phyloP scores from a whole-genome alignment of 2,329 filamentous ascomycete species.

The Pseudocercospora cruenta region DNA sequence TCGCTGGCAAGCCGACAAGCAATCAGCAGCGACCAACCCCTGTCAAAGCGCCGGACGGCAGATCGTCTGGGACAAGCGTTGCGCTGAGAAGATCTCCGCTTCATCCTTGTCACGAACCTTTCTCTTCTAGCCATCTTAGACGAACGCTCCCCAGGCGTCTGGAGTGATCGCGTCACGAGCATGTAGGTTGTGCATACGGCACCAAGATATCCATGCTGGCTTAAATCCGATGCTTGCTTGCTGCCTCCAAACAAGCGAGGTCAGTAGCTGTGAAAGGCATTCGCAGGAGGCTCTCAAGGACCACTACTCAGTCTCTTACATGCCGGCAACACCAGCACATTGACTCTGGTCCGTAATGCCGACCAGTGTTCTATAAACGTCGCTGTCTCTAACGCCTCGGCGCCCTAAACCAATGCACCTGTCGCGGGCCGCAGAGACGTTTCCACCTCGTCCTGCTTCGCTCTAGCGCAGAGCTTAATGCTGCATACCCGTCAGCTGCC shows the following conservation, averaged over 20 bases:
- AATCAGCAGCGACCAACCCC: not conserved
- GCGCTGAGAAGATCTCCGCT: conserved; percentile 10
- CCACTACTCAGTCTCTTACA: not conserved
- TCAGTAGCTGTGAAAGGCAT: not conserved
- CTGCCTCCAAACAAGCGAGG: not conserved
- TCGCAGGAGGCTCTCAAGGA: not conserved
- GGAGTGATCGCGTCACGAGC: conserved; percentile 14
- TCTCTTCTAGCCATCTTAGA: not conserved
- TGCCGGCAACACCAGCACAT: not conserved
- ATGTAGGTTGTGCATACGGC: conserved; percentile 2
- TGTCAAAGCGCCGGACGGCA: conserved; percentile 10
- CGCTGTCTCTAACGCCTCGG: not conserved
- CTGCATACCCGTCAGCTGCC: not conserved
- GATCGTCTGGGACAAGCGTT: conserved; percentile 11
- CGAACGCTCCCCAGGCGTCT: conserved; percentile 8
- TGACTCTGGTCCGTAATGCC: not conserved
- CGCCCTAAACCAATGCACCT: not conserved
- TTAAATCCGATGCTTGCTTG: not conserved
- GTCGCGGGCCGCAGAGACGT: not conserved
- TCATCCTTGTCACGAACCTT: conserved; percentile 6
- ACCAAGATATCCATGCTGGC: not conserved
- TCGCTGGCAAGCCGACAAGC: not conserved
- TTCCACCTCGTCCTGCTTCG: not conserved
- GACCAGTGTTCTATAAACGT: not conserved
- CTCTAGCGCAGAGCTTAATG: not conserved